phyloP scores from a whole-genome alignment of 192 early-diverging fungal species.

The Linnemannia hyalina region DNA sequence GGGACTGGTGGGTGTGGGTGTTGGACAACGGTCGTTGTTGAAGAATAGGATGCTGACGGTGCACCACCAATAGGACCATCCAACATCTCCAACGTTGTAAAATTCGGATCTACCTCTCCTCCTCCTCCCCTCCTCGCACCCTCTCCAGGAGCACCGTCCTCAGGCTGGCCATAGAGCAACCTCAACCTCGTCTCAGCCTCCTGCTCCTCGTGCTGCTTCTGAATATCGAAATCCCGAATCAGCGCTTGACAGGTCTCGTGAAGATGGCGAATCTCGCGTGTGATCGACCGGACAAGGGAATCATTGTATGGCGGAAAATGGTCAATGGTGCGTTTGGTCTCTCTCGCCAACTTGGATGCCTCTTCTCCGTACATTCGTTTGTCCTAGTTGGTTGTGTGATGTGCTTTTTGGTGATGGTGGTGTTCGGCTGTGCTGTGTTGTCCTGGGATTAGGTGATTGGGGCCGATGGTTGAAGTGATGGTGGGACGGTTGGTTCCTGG shows the following conservation, averaged over 20 bases:
- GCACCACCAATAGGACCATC: conserved; percentile 5
- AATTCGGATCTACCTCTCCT: conserved; percentile 21
- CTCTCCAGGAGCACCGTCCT: background rate
- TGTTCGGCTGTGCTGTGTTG: too few species aligned
- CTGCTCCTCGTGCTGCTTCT: conserved; percentile 23
- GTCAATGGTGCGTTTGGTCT: conserved; percentile 82
- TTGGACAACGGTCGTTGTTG: background rate
- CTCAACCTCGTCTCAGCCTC: conserved; percentile 30
- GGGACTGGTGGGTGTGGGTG: conserved; percentile 8
- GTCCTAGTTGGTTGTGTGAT: conserved; percentile 4
- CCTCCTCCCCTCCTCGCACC: background rate
- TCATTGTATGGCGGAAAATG: conserved; percentile 85
- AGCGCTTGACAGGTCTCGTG: conserved; percentile 63
- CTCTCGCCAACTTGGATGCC: conserved; percentile 81
- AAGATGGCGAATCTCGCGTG: conserved; percentile 81
- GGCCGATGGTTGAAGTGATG: background rate
- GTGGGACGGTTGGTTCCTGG: background rate
- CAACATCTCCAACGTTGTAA: conserved; percentile 28
- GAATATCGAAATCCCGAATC: conserved; percentile 49
- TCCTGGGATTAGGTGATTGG: background rate
- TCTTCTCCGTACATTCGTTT: conserved; percentile 79
- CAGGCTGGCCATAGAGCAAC: background rate
- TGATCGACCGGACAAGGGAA: conserved; percentile 82
- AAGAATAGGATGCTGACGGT: background rate
- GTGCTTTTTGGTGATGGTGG: background rate